Evolutionary conservation across 202 grass and related monocot genomes (phyloP).

Genomic region (Panicum hallii): DNA sequence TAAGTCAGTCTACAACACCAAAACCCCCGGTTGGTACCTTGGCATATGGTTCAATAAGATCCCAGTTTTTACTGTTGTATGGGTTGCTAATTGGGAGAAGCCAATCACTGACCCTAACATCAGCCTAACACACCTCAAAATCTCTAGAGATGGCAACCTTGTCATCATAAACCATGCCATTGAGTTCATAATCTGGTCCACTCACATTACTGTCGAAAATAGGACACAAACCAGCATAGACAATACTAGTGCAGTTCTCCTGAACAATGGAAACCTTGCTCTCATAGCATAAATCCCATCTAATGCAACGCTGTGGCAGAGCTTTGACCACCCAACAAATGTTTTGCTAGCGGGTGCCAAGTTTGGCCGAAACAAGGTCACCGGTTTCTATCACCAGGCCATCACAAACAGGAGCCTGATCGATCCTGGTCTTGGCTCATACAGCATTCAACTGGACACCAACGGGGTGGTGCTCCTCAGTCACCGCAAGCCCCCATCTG

Average conservation of each 20-base stretch:
- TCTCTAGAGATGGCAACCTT: not conserved
- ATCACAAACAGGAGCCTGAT: not conserved
- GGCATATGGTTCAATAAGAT: constrained; percentile 6
- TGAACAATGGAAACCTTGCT: constrained; percentile 5
- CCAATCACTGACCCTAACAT: not conserved
- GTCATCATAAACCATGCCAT: not conserved
- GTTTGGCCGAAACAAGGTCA: not conserved
- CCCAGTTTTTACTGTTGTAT: not conserved
- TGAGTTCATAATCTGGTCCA: not conserved
- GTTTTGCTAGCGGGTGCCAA: not conserved
- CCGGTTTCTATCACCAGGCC: not conserved
- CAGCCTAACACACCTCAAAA: not conserved
- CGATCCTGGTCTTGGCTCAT: not conserved
- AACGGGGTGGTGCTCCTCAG: not conserved
- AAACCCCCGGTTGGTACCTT: not conserved
- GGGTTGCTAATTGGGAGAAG: constrained; percentile 2
- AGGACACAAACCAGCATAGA: not conserved
- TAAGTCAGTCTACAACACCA: no score
- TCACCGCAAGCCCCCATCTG: not conserved
- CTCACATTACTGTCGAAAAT: not conserved
- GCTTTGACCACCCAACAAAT: not conserved
- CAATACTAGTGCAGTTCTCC: not conserved
- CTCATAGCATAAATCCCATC: not conserved
- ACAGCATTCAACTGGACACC: not conserved
- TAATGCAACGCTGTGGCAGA: not conserved